Evolutionary conservation across 495 filamentous ascomycete genomes (phyloP).

Genomic region (Hypoxylon crocopeplum): DNA sequence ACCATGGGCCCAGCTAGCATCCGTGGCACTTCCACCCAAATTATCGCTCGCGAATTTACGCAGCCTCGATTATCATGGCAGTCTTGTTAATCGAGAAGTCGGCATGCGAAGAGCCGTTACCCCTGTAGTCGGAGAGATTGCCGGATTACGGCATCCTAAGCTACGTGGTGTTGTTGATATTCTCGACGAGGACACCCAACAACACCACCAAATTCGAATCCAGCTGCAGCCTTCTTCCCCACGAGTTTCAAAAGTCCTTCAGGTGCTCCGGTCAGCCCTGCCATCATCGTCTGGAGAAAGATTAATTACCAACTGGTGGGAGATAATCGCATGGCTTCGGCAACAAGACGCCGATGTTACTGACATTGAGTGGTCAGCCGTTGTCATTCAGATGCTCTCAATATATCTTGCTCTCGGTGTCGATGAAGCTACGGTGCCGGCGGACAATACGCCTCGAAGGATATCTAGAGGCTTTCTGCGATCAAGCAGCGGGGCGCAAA

Average conservation of each 20-base stretch:
- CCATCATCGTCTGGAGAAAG: conserved; percentile 67
- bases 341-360: conserved; percentile 53
- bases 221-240: conserved; percentile 68
- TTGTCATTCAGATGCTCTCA: conserved; percentile 73
- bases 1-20: conserved; percentile 71
- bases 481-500: conserved; percentile 41
- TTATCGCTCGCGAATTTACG: conserved; percentile 46
- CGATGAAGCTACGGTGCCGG: conserved; percentile 24
- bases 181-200: conserved; percentile 61
- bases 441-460: conserved; percentile 23
- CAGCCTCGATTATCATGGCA: conserved; percentile 49
- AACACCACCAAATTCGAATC: conserved; percentile 69
- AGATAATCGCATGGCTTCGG: conserved; percentile 72
- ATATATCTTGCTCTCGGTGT: conserved; percentile 50
- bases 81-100: conserved; percentile 37
- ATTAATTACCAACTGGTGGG: conserved; percentile 76
- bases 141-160: conserved; percentile 51
- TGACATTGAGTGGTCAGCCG: conserved; percentile 79
- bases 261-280: conserved; percentile 67
- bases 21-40: conserved; percentile 57
- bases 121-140: conserved; percentile 46
- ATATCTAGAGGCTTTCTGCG: conserved; percentile 38
- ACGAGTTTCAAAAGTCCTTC: conserved; percentile 64
- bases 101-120: conserved; percentile 41
- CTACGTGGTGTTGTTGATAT: conserved; percentile 68